A percentile compares a stretch with the other conserved stretches of the same genome.
Evolutionary conservation across 768 basidiomycete genomes (phyloP).

Genomic region (Rhodocollybia butyracea): DNA sequence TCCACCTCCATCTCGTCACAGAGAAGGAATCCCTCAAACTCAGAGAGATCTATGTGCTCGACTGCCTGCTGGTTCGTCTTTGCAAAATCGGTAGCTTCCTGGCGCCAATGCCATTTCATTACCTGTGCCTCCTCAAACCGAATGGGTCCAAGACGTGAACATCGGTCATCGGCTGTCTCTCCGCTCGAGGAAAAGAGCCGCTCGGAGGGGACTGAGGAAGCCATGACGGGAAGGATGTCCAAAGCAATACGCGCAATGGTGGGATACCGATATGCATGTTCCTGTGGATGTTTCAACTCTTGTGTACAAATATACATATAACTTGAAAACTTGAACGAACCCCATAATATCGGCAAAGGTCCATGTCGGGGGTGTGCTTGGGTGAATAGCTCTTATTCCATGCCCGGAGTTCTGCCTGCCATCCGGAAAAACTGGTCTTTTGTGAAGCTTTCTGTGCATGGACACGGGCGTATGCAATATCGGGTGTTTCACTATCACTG

Average conservation of each 20-base stretch:
- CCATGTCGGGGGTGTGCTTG: not conserved
- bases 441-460: not conserved
- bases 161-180: not conserved
- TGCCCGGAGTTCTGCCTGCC: constrained; percentile 4
- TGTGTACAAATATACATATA: not conserved
- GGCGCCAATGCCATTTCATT: not conserved
- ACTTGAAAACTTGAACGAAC: not conserved
- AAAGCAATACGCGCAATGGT: constrained; percentile 12
- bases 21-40: not conserved
- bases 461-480: not conserved
- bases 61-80: not conserved
- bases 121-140: not conserved
- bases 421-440: not conserved
- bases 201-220: constrained; percentile 13
- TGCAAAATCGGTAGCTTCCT: not conserved
- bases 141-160: not conserved
- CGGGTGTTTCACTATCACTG: not conserved
- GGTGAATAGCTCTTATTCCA: not conserved
- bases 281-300: not conserved
- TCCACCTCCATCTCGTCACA: not conserved
- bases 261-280: constrained; percentile 2
- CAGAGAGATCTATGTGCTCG: not conserved
- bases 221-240: constrained; percentile 13
- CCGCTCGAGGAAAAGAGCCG: constrained; percentile 9
- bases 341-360: constrained; percentile 3